These are phyloP conservation scores for Nannochloropsis gaditana DNA, from an alignment of 108 stramenopile genomes.

Conservation along the genomic window DNA sequence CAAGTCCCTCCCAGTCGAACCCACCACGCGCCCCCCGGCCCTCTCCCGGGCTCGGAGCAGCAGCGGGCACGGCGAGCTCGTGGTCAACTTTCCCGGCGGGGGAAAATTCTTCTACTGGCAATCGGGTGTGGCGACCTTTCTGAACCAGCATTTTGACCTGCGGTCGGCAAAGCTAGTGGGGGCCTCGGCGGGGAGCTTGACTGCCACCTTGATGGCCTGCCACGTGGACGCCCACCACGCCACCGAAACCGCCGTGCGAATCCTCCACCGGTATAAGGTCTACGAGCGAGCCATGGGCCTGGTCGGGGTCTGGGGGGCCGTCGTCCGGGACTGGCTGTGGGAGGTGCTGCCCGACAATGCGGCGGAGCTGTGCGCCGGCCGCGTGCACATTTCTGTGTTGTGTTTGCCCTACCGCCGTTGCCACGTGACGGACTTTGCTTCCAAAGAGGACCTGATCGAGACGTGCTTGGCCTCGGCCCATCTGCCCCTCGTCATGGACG, in stretches of 20 bases:
- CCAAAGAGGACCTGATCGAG: slow-evolving; percentile 65
- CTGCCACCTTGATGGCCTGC: slow-evolving; percentile 67
- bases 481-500: slow-evolving; percentile 79
- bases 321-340: slow-evolving; percentile 75
- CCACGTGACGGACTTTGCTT: slow-evolving; percentile 60
- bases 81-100: slow-evolving; percentile 71
- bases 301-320: slow-evolving; percentile 75
- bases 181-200: slow-evolving; percentile 76
- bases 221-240: slow-evolving; percentile 67
- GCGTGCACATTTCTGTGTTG: slow-evolving; percentile 56
- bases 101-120: slow-evolving; percentile 86
- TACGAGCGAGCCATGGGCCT: slow-evolving; percentile 71
- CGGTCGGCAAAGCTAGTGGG: slow-evolving; percentile 62
- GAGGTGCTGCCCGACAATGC: slow-evolving; percentile 64
- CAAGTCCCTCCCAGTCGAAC: background rate
- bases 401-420: slow-evolving; percentile 60
- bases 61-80: slow-evolving; percentile 24
- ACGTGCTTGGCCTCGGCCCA: slow-evolving; percentile 84
- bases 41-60: background rate
- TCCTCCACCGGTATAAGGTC: slow-evolving; percentile 66
- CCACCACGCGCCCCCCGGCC: background rate
- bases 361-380: slow-evolving; percentile 41
- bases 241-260: slow-evolving; percentile 66
- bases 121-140: slow-evolving; percentile 65
- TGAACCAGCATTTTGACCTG: slow-evolving; percentile 52